Conservation (phyloP, 2,329 filamentous ascomycete genomes). For the Calonectria pteridis region DNA sequence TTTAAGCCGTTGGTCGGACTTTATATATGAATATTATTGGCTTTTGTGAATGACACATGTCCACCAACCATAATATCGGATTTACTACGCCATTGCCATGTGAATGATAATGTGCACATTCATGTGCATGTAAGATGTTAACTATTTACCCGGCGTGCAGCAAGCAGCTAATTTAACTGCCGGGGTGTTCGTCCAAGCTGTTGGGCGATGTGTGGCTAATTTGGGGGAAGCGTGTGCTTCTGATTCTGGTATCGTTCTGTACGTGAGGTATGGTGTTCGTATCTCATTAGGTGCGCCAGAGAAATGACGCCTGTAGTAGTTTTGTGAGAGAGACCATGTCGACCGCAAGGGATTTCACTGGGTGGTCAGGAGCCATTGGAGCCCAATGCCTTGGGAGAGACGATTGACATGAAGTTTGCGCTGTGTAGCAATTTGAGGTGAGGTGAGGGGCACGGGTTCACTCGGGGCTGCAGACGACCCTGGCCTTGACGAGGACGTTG, state of each 20-base stretch:
- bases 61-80: neutral
- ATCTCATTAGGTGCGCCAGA: neutral
- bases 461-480: constrained; percentile 70
- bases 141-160: neutral
- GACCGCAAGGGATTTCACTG: neutral
- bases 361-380: neutral
- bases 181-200: neutral
- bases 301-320: neutral
- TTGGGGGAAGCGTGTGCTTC: neutral
- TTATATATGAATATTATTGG: neutral
- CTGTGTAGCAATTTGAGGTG: neutral
- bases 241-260: constrained; percentile 1
- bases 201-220: neutral
- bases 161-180: neutral
- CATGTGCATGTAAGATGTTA: neutral
- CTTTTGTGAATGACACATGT: neutral
- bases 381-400: neutral
- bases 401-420: neutral
- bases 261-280: neutral
- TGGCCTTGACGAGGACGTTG: constrained; percentile 76
- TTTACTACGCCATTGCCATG: neutral
- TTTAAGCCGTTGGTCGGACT: neutral
- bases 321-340: neutral
- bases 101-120: constrained; percentile 1
- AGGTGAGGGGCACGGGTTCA: constrained; percentile 21